Evolutionary conservation across 163 green algal species (phyloP).

Genomic region (Scenedesmus sp.): DNA sequence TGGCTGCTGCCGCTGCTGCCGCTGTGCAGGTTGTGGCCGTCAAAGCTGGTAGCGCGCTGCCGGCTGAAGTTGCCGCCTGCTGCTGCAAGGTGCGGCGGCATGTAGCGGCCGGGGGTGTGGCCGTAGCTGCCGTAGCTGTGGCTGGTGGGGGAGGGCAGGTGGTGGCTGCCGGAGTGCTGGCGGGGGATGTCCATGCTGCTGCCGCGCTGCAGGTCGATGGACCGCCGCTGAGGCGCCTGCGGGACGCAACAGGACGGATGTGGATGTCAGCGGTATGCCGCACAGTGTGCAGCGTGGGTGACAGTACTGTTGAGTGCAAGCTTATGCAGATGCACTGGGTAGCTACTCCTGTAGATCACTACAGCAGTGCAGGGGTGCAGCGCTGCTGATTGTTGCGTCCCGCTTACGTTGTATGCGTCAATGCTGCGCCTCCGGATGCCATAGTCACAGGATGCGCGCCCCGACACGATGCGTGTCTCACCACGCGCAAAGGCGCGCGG

Average conservation of each 20-base stretch:
- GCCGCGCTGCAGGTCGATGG: neutral
- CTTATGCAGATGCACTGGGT: neutral
- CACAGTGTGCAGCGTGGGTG: neutral
- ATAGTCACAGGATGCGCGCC: constrained; percentile 37
- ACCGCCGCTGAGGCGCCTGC: constrained; percentile 14
- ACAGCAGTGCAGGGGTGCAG: neutral
- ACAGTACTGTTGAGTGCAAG: neutral
- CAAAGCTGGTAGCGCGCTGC: constrained; percentile 37
- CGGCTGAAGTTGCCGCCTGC: constrained; percentile 5
- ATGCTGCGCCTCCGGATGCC: constrained; percentile 48
- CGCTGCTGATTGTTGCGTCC: too few relatives aligned
- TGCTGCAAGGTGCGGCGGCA: constrained; percentile 38
- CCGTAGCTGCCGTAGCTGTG: constrained; percentile 25
- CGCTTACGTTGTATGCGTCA: constrained; percentile 46
- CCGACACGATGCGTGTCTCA: neutral
- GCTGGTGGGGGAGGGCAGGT: neutral
- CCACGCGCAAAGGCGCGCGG: constrained; percentile 23
- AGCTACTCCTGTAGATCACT: neutral
- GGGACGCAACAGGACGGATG: neutral
- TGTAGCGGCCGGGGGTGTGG: constrained; percentile 35
- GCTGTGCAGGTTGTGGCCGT: constrained; percentile 23
- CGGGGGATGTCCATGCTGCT: constrained; percentile 13
- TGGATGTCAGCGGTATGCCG: neutral
- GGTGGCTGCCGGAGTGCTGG: constrained; percentile 14
- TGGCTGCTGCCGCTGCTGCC: constrained; percentile 6